Evolutionary conservation across 2,329 filamentous ascomycete species (phyloP), one percentile per base, ranked within the genome.

Genomic region (Zalaria obscura): DNA sequence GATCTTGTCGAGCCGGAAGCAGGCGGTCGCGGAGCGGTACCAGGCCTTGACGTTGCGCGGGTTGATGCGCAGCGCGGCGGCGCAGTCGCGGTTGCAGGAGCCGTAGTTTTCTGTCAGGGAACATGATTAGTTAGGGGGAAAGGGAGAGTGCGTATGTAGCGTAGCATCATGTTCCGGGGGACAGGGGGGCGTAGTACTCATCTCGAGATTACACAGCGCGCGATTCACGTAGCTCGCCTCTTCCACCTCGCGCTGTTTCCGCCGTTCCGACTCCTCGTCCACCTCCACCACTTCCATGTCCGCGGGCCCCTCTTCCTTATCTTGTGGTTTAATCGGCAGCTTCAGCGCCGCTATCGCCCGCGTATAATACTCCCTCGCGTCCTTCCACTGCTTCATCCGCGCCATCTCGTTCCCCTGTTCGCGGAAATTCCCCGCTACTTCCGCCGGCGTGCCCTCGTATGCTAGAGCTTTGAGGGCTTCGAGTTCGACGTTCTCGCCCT

Each of bases 391-490:
- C 60, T 78, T 79, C 42, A 70, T 70, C 52, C 73, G 72, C 56
- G 93, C 93, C 54, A 76, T 79, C 53, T 96, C 89, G 59, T 98
- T 98, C 29, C 91, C 91, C 50, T 86, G 83, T 57, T 89, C 81
- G 54, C 91, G 86, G 67, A 95, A 95, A 49, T 85, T 85, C 36
- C 73, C 65, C 18, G 79, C 83, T 47, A 93, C 80, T 59, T 96
- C 89, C 6, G 79, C 72, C 38, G 84, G 78, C 5, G 87, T 88
- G 18, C 91, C 93, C 65, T 98, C 91, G 58, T 95, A 94, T 27
- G 86, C 85, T 33, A 98, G 68, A 0, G 91, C 89, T 57, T 84
- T 82, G 45, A 98, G 71, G 1, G 91, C 93, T 52, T 93, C 87
- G 1, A 94, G 69, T 50, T 83, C 78, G 47, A 81, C 70, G 55